phyloP scores from a whole-genome alignment of 2,329 filamentous ascomycete species.

The Rhinocladiella mackenziei region DNA sequence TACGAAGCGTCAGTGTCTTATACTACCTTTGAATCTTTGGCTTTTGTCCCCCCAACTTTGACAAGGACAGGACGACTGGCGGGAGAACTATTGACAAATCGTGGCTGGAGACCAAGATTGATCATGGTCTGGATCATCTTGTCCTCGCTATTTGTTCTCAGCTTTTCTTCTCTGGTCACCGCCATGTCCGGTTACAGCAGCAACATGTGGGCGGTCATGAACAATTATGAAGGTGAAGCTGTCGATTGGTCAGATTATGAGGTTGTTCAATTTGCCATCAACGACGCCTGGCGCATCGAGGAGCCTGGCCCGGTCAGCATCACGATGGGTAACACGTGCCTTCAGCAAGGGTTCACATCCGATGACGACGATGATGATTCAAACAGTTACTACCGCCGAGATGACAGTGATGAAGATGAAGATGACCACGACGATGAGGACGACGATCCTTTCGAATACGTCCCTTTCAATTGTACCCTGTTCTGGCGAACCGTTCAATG shows the following conservation, averaged over 20 bases:
- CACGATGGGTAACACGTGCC: constrained; percentile 10
- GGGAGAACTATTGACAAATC: constrained; percentile 29
- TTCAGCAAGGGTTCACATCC: constrained; percentile 9
- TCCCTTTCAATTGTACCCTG: constrained; percentile 17
- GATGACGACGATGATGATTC: constrained; percentile 12
- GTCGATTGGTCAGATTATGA: constrained; percentile 30
- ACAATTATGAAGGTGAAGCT: constrained; percentile 25
- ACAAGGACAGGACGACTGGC: constrained; percentile 31
- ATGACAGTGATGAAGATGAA: background rate
- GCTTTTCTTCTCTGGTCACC: constrained; percentile 34
- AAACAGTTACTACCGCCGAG: constrained; percentile 2
- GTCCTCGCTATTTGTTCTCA: constrained; percentile 33
- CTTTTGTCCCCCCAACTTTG: constrained; percentile 32
- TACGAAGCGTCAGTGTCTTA: constrained; percentile 35
- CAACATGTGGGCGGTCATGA: constrained; percentile 29
- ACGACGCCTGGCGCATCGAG: constrained; percentile 22
- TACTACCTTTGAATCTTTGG: constrained; percentile 34
- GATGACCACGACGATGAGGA: background rate
- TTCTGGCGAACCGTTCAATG: constrained; percentile 22
- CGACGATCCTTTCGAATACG: constrained; percentile 17
- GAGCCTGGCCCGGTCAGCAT: constrained; percentile 13
- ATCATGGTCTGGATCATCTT: constrained; percentile 35
- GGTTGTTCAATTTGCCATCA: constrained; percentile 20
- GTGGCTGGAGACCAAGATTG: constrained; percentile 23
- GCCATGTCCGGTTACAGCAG: constrained; percentile 40